Base-by-base conservation (phyloP, 2,329 filamentous ascomycete genomes). In the Chlorencoelia australis region DNA sequence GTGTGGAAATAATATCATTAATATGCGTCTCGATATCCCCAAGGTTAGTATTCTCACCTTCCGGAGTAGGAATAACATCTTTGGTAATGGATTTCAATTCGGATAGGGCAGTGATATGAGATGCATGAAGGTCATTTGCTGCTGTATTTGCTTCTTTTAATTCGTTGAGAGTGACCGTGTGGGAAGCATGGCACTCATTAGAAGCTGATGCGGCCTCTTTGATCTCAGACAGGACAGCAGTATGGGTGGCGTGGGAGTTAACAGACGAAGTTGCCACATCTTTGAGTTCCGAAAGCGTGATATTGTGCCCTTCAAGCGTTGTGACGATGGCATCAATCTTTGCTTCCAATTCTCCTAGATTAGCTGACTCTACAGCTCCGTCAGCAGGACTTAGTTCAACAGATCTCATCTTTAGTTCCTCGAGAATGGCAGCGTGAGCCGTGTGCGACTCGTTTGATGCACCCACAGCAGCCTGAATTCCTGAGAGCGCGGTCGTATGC, bases 331-430 rank as follows among this genome's bases (percentile, higher is more conserved):
- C 9, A 2, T 7, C 11, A 5, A 37, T 17, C 21, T 27, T 30
- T 1, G 26, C 33, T 27, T 33, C 35, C 14, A 30, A n/a, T 24
- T 27, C 26, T 3, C 7, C 29, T 7, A 30, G n/a, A n/a, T 35
- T 44, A 7, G 26, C 32, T 8, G 37, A 31, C 22, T 48, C 39
- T 8, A 32, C 27, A 17, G 19, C 13, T 26, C 40, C 39, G 25
- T 31, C 30, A 19, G 27, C 20, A 19, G 38, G 22, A 19, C 26
- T 28, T 8, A 31, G 22, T 10, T 46, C 43, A 9, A 40, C 13
- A 13, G 43, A 42, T 26, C 33, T 31, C 3, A 47, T 40, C 24
- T 46, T 48, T 14, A 51, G 31, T 19, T 49, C 44, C 5, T 48
- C 44, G 15, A 51, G 33, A 3, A 35, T 19, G 8, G 26, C 27